Base-by-base conservation (phyloP, 2,329 filamentous ascomycete species). In the Curvularia hawaiiensis region DNA sequence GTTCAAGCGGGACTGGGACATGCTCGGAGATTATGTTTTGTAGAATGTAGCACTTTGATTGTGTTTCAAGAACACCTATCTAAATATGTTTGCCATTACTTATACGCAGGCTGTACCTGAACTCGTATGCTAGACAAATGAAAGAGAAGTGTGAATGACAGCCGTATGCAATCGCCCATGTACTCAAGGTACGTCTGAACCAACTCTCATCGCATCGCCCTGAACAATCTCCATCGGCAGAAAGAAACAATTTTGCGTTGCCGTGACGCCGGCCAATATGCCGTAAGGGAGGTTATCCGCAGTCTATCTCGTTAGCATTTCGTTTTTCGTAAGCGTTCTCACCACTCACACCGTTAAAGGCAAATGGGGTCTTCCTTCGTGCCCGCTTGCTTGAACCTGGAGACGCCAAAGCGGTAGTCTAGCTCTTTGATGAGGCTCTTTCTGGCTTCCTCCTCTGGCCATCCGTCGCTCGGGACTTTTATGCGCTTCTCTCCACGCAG, bases 401-500 rank as follows among this genome's bases (percentile, higher is more conserved):
- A 4, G 4, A 50, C 22, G 1, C 30, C 53, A 35, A 62, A 57
- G 5, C 41, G 22, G 4, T 28, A 50, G 16, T 65, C 51, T 16
- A 65, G 10, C 26, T 22, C 30, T 16, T 24, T 43, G 12, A 62
- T 56, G 1, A 49, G 22, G 1, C 14, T 11, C 7, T 54, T 20
- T 16, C 59, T 59, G 24, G 35, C 1, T 47, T 39, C 31, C 22
- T 47, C 52, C 2, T 43, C 49, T 10, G 55, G 58, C 57, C 52
- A 60, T 1, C 46, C 59, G 22, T 52, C 50, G 3, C 26, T 38
- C 0, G 57, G 54, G 20, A 61, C 10, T 18, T 20, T 24, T 3
- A 67, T 40, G n/a, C 51, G 78, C 66, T 86, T 79, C 67, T 83
- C 82, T 63, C 82, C 78, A 67, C 85, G 80, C 48, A 83, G 79